Conservation (phyloP, 495 filamentous ascomycete species). For the Bathelium albidoporum region DNA sequence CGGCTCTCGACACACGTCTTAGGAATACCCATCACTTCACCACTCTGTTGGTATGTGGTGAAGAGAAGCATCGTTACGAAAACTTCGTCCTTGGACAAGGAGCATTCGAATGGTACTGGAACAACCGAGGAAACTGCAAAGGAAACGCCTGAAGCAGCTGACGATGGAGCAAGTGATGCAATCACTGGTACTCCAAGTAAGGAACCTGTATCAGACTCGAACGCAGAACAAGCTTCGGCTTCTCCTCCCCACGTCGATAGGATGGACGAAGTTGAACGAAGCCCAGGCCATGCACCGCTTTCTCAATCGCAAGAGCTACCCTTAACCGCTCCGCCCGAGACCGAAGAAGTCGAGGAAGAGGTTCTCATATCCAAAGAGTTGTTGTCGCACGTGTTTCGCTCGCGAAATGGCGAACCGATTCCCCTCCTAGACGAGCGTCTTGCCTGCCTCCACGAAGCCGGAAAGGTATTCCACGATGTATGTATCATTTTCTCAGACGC, state of each 20-base stretch:
- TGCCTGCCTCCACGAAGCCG: slow-evolving; percentile 73
- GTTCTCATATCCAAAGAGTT: slow-evolving; percentile 51
- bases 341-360: not conserved
- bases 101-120: not conserved
- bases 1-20: not conserved
- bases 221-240: not conserved
- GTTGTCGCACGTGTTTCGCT: slow-evolving; percentile 71
- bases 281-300: not conserved
- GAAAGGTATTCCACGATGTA: slow-evolving; percentile 75
- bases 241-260: not conserved
- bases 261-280: not conserved
- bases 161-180: too few relatives aligned
- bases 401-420: slow-evolving; percentile 74
- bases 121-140: too few relatives aligned
- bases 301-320: not conserved
- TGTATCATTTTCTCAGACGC: slow-evolving; percentile 16
- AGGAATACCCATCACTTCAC: slow-evolving; percentile 83
- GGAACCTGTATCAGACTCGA: too few relatives aligned
- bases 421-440: slow-evolving; percentile 73
- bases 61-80: not conserved
- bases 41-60: slow-evolving; percentile 59
- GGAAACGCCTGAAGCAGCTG: too few relatives aligned
- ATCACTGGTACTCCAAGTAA: too few relatives aligned
- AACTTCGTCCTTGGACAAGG: not conserved
- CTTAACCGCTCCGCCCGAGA: not conserved